Evolutionary conservation across 1,284 basidiomycete species (phyloP).

Genomic region (Apiotrichum laibachii): DNA sequence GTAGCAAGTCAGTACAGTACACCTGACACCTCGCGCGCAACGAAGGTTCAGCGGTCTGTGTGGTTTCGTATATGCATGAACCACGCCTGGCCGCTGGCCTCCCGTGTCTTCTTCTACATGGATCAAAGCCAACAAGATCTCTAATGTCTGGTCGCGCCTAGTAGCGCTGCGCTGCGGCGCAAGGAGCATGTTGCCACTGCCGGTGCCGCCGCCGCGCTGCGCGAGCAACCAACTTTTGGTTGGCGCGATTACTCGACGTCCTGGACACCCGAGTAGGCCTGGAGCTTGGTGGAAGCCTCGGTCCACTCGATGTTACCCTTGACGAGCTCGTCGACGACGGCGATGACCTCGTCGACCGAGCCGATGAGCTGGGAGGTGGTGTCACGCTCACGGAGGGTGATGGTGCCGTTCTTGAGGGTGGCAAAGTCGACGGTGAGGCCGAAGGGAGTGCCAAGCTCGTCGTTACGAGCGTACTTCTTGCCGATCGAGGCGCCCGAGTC

Average conservation of each 20-base stretch:
- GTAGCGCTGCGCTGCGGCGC: too few relatives aligned
- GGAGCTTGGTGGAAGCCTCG: slow-evolving; percentile 69
- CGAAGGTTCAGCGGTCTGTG: too few relatives aligned
- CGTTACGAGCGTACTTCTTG: slow-evolving; percentile 94
- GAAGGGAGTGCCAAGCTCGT: slow-evolving; percentile 96
- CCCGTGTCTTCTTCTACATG: too few relatives aligned
- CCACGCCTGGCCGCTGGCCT: too few relatives aligned
- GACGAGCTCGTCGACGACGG: slow-evolving; percentile 71
- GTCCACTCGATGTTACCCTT: slow-evolving; percentile 73
- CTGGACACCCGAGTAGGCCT: slow-evolving; percentile 86
- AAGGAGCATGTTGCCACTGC: too few relatives aligned
- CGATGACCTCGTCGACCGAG: slow-evolving; percentile 84
- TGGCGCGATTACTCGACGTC: slow-evolving; percentile 59
- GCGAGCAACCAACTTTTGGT: too few relatives aligned
- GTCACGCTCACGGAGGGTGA: slow-evolving; percentile 91
- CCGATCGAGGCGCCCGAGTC: slow-evolving; percentile 94
- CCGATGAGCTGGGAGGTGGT: slow-evolving; percentile 92
- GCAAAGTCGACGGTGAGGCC: slow-evolving; percentile 97
- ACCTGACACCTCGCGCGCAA: too few relatives aligned
- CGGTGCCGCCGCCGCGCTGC: too few relatives aligned
- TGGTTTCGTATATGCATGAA: too few relatives aligned
- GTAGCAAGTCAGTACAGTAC: too few relatives aligned
- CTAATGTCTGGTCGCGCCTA: too few relatives aligned
- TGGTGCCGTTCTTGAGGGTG: slow-evolving; percentile 78
- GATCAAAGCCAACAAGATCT: too few relatives aligned